Conservation (phyloP, 75 land plant genomes). For the Ceratopteris richardii region DNA sequence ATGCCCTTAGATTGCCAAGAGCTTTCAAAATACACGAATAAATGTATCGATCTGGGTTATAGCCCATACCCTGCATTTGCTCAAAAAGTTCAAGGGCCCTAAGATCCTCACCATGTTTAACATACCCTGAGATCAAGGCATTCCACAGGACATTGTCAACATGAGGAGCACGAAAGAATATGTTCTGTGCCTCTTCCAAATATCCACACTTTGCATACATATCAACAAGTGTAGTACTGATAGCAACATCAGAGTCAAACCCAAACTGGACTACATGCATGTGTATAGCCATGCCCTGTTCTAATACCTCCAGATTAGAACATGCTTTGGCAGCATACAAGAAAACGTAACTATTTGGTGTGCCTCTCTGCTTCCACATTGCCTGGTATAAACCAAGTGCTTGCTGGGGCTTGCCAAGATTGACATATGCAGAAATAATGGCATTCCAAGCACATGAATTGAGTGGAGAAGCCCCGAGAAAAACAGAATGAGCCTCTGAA, state of each 20-base stretch:
- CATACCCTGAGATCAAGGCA: conserved; percentile 57
- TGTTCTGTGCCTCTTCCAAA: conserved; percentile 18
- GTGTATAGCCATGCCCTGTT: conserved; percentile 36
- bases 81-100: conserved; percentile 39
- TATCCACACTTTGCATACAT: conserved; percentile 52
- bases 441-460: conserved; percentile 9
- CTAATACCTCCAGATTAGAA: conserved; percentile 17
- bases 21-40: conserved; percentile 14
- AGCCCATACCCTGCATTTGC: conserved; percentile 32
- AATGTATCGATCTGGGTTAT: conserved; percentile 27
- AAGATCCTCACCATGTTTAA: conserved; percentile 32
- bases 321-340: conserved; percentile 14
- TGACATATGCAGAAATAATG: conserved; percentile 3
- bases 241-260: conserved; percentile 7
- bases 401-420: conserved; percentile 6
- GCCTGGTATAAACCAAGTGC: conserved; percentile 8
- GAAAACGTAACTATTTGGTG: conserved; percentile 15
- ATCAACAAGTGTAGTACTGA: conserved; percentile 51
- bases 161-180: conserved; percentile 33
- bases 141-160: conserved; percentile 50
- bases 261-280: conserved; percentile 26
- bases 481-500: no score
- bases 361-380: conserved; percentile 7
- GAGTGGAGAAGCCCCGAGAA: background rate
- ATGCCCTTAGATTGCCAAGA: conserved; percentile 9